A percentile compares a stretch with the other conserved stretches of the same genome.
These are phyloP conservation scores for Microcos paniculata DNA, from an alignment of 345 rosid species.

Conservation along the genomic window DNA sequence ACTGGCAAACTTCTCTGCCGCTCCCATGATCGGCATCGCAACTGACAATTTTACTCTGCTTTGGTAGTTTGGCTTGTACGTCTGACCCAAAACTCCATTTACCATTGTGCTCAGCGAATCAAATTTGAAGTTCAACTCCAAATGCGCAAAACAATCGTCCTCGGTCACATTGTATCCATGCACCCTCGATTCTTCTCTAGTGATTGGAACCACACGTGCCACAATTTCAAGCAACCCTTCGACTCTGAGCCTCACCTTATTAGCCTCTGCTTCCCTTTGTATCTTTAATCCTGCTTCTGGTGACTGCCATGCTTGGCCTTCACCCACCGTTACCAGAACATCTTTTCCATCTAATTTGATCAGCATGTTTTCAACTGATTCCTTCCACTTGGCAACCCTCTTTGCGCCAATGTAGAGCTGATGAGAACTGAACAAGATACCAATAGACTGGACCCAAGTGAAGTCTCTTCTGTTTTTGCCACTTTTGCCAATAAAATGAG, in stretches of 20 bases:
- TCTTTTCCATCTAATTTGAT: slow-evolving; percentile 47
- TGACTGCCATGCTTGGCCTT: slow-evolving; percentile 39
- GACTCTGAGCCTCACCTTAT: slow-evolving; percentile 43
- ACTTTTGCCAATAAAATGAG: slow-evolving; percentile 58
- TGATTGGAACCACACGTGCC: slow-evolving; percentile 59
- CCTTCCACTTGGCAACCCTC: slow-evolving; percentile 45
- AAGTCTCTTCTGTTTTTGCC: slow-evolving; percentile 58
- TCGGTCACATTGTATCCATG: slow-evolving; percentile 52
- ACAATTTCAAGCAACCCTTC: slow-evolving; percentile 39
- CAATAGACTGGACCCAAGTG: slow-evolving; percentile 63
- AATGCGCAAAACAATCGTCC: slow-evolving; percentile 62
- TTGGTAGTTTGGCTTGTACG: slow-evolving; percentile 53
- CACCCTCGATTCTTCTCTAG: slow-evolving; percentile 57
- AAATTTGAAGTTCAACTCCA: slow-evolving; percentile 63
- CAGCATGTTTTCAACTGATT: slow-evolving; percentile 45
- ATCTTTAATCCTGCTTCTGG: slow-evolving; percentile 39
- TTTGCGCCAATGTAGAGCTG: slow-evolving; percentile 63
- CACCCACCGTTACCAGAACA: slow-evolving; percentile 27
- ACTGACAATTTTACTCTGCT: slow-evolving; percentile 63
- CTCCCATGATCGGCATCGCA: slow-evolving; percentile 57
- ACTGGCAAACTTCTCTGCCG: slow-evolving; percentile 53
- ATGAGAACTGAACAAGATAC: slow-evolving; percentile 47
- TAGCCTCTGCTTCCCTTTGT: slow-evolving; percentile 45
- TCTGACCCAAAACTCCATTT: slow-evolving; percentile 53
- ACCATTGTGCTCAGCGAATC: slow-evolving; percentile 43